Base-by-base conservation (phyloP, 495 filamentous ascomycete genomes). In the Talaromyces stipitatus region DNA sequence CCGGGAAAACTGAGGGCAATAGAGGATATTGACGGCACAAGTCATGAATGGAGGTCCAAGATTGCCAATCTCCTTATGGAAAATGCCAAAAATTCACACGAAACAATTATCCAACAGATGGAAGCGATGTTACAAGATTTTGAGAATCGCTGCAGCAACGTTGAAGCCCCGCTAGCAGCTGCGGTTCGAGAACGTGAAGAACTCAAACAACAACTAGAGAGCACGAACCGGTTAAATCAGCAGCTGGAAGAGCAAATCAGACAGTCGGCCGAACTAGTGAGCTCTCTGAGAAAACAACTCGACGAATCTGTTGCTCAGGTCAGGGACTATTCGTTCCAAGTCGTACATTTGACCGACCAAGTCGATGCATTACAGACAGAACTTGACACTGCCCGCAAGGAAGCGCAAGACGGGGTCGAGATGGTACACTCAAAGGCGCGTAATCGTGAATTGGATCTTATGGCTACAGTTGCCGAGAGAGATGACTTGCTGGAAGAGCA, bases 41-140 rank as follows among this genome's bases (percentile, higher is more conserved):
- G 65, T 27, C 61, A 68, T 33, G 65, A 80, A 55, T 84, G 79
- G 82, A 75, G 69, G 56, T 59, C 64, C 11, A 66, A 63, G 1
- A 55, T 85, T 4, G 61, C 65, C 2, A 63, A 71, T 12, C 60
- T 69, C 1, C 62, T 78, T 20, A 64, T 67, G 30, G 64, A 64
- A 38, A 69, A 67, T 61, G 66, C 74, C 8, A 61, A 62, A 2
- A 56, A 62, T 23, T 69, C 71, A 22, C 69, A 77, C 11, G 66
- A 78, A 12, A 61, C 57, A 23, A 64, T 82, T 24, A 65, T 83
- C 22, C 69, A 70, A 22, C 76, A 72, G 32, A 68, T 84, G 6
- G 75, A 75, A 41, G 69, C 76, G 14, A 68, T 77, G 16, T 85
- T 82, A 59, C 69, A 71, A 16, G 79, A 85, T 46, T 69, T 85